Evolutionary conservation across 805 yeast species (phyloP).

Genomic region (Kuraishia cidri): DNA sequence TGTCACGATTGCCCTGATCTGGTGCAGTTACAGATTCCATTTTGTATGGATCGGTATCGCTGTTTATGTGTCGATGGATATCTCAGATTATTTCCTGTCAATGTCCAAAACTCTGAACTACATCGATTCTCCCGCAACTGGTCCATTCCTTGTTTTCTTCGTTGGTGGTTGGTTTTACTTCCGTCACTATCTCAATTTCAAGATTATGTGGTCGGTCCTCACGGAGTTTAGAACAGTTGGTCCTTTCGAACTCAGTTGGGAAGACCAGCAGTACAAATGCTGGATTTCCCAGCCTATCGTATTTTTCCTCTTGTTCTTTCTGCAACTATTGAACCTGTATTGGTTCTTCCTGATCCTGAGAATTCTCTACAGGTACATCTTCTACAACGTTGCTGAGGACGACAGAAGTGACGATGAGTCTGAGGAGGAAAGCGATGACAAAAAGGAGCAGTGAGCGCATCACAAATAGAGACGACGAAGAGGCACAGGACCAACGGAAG

Average conservation of each 20-base stretch:
- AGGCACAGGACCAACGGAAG: no score
- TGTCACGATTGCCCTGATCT: conserved; percentile 80
- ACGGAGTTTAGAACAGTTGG: conserved; percentile 89
- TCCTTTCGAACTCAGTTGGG: conserved; percentile 71
- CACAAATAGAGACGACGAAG: no score
- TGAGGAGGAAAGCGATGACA: conserved; percentile 17
- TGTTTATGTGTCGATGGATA: conserved; percentile 91
- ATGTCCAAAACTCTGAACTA: conserved; percentile 82
- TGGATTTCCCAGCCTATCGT: conserved; percentile 92
- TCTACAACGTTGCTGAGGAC: conserved; percentile 56
- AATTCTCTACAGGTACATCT: conserved; percentile 59
- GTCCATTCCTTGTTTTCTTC: conserved; percentile 62
- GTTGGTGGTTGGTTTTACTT: conserved; percentile 74
- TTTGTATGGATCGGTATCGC: conserved; percentile 94
- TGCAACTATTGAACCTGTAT: conserved; percentile 79
- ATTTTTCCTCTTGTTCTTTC: conserved; percentile 63
- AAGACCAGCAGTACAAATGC: conserved; percentile 90
- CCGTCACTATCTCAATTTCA: conserved; percentile 79
- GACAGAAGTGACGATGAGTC: conserved; percentile 69
- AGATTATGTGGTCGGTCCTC: conserved; percentile 72
- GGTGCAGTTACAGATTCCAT: conserved; percentile 85
- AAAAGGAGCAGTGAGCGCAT: conserved; percentile 5
- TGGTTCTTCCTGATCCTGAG: conserved; percentile 83
- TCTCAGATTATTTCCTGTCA: conserved; percentile 84
- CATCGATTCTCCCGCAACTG: conserved; percentile 55